Evolutionary conservation across 306 rosid species (phyloP), one percentile per base, ranked within the genome.

Genomic region (Hippophae tibetana): DNA sequence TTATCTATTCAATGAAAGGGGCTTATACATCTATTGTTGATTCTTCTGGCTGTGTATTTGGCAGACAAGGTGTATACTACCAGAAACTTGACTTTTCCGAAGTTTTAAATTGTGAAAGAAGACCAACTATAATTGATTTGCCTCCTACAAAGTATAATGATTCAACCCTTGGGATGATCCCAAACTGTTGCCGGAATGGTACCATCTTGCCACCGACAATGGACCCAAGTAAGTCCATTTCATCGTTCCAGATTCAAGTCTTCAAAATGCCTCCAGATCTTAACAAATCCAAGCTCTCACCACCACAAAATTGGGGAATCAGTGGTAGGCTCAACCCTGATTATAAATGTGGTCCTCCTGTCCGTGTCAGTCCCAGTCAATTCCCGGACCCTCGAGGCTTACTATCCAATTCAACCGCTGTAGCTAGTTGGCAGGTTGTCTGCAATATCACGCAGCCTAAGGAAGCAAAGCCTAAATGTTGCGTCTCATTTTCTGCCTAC

Each of bases 341-440:
- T 42, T 93, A 89, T 68, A 74, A 78, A 66, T 93, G 99, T 62
- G 89, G 95, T 41, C 83, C 89, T 61, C 99, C 97, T 0, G 69
- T 77, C 18, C 75, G 78, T 25, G 99, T 93, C 46, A 84, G 94
- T 71, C 90, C 99, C 18, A 86, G 75, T 1, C 75, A 77, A 44
- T 78, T 65, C 75, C 90, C 95, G 0, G 89, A 86, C 63, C 56
- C 81, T 1, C 61, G 80, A 0, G 95, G 99, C 47, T 61, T 93
- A 47, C 94, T 86, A 0, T 54, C 64, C 3, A 86, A 84, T 63
- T 71, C 81, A 44, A 68, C 94, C 60, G 97, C 84, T 10, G 75
- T 93, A 12, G 97, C 95, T 7, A 93, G 95, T 68, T 93, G 99
- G 99, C 99, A 93, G 79, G 83, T 93, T 61, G 95, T 93, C 66